phyloP scores from a whole-genome alignment of 371 early-diverging fungal species.

The Basidiobolus meristosporus region DNA sequence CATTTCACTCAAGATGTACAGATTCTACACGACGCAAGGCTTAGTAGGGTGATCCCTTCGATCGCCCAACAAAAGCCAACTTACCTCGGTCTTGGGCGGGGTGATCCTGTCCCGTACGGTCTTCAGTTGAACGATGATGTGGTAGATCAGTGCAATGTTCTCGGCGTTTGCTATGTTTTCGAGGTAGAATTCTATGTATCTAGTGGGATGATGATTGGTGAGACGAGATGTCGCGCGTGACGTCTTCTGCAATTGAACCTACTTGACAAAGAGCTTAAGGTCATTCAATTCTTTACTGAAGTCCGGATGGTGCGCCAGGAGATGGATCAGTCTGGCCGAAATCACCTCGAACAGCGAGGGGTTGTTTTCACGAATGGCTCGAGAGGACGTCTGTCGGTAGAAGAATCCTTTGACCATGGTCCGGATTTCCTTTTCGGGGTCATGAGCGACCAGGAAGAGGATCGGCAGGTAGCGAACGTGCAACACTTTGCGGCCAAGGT shows the following conservation, averaged over 20 bases:
- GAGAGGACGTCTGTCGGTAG: no score
- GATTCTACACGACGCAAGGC: constrained; percentile 19
- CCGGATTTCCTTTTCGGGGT: constrained; percentile 53
- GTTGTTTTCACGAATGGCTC: no score
- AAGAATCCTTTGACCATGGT: no score
- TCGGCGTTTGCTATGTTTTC: constrained; percentile 54
- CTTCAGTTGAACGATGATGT: constrained; percentile 58
- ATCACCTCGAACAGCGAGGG: constrained; percentile 36
- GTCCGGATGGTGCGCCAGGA: constrained; percentile 85
- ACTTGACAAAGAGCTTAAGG: constrained; percentile 31
- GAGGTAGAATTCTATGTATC: constrained; percentile 73
- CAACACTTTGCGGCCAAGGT: constrained; percentile 30
- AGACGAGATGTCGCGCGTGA: neutral
- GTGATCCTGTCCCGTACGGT: constrained; percentile 35
- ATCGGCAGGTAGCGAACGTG: constrained; percentile 47
- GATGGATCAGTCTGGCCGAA: constrained; percentile 45
- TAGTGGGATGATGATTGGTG: constrained; percentile 6
- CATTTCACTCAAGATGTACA: constrained; percentile 69
- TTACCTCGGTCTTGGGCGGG: constrained; percentile 24
- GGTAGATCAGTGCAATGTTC: constrained; percentile 68
- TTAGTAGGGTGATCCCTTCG: neutral
- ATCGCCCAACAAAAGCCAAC: neutral
- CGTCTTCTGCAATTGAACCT: neutral
- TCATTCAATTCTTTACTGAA: constrained; percentile 34
- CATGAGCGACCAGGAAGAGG: constrained; percentile 66